Percentiles rank a stretch among this genome's conserved stretches.
Conservation (phyloP, 352 stramenopile species). For the Phytophthora pisi region DNA sequence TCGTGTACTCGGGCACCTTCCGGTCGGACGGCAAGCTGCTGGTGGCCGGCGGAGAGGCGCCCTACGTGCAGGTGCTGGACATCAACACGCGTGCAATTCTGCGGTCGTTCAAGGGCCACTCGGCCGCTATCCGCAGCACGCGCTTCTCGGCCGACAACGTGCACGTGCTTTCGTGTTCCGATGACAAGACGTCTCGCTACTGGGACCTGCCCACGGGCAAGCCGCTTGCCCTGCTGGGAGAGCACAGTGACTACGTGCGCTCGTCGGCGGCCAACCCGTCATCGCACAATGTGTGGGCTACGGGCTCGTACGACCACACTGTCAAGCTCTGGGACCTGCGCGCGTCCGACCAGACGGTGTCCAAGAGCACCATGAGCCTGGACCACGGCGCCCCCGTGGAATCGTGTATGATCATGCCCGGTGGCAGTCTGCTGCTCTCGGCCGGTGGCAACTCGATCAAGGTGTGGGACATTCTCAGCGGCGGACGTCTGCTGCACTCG, state of each 20-base stretch:
- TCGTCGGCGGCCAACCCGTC: constrained; percentile 70
- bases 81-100: constrained; percentile 84
- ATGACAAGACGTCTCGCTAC: constrained; percentile 90
- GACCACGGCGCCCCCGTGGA: constrained; percentile 91
- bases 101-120: constrained; percentile 89
- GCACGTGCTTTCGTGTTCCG: constrained; percentile 89
- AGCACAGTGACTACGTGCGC: constrained; percentile 92
- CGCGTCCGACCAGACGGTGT: constrained; percentile 65
- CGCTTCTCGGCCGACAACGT: constrained; percentile 85
- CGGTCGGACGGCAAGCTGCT: constrained; percentile 89
- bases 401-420: constrained; percentile 85
- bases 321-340: constrained; percentile 93
- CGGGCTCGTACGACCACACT: constrained; percentile 93
- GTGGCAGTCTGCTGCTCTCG: constrained; percentile 82
- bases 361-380: constrained; percentile 60
- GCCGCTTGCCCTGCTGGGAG: constrained; percentile 70
- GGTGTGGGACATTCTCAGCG: constrained; percentile 93
- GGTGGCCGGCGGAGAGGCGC: constrained; percentile 78
- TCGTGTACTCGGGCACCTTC: constrained; percentile 88
- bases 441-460: constrained; percentile 91
- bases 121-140: constrained; percentile 72
- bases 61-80: constrained; percentile 87
- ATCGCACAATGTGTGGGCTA: constrained; percentile 84
- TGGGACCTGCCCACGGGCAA: constrained; percentile 90
- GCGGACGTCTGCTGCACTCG: constrained; percentile 83